Evolutionary conservation across 2,329 filamentous ascomycete genomes (phyloP).

Genomic region (Parafenestella ontariensis): DNA sequence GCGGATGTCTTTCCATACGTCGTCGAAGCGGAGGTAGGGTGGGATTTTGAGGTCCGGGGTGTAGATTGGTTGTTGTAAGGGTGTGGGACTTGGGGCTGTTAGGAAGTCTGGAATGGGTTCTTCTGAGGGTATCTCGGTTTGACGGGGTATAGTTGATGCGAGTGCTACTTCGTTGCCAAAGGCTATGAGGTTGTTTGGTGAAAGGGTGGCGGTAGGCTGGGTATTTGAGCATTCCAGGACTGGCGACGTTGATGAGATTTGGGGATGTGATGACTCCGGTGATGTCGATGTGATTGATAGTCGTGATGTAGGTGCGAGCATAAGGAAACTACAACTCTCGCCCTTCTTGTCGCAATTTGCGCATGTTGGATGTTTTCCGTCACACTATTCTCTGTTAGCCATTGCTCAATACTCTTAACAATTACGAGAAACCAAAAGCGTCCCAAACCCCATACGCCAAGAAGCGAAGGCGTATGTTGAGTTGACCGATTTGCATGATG

Average conservation of each 20-base stretch:
- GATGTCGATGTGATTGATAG: constrained; percentile 25
- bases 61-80: not conserved
- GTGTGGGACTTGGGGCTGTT: not conserved
- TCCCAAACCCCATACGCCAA: not conserved
- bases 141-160: constrained; percentile 13
- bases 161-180: constrained; percentile 13
- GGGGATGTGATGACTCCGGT: not conserved
- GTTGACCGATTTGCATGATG: not conserved
- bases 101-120: not conserved
- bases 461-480: not conserved
- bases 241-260: constrained; percentile 2
- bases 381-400: constrained; percentile 39
- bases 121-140: constrained; percentile 14
- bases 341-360: constrained; percentile 42
- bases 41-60: constrained; percentile 24
- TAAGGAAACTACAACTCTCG: constrained; percentile 42
- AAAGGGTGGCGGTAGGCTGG: not conserved
- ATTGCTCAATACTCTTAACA: not conserved
- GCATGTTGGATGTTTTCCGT: constrained; percentile 41
- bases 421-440: not conserved
- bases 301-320: constrained; percentile 40
- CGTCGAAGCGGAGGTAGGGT: constrained; percentile 31
- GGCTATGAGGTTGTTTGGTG: constrained; percentile 6
- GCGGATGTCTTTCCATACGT: constrained; percentile 38
- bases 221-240: constrained; percentile 3